Percentiles rank a stretch among this genome's conserved stretches.
phyloP scores from a whole-genome alignment of 2,329 filamentous ascomycete species.

The Escovopsis sp. region DNA sequence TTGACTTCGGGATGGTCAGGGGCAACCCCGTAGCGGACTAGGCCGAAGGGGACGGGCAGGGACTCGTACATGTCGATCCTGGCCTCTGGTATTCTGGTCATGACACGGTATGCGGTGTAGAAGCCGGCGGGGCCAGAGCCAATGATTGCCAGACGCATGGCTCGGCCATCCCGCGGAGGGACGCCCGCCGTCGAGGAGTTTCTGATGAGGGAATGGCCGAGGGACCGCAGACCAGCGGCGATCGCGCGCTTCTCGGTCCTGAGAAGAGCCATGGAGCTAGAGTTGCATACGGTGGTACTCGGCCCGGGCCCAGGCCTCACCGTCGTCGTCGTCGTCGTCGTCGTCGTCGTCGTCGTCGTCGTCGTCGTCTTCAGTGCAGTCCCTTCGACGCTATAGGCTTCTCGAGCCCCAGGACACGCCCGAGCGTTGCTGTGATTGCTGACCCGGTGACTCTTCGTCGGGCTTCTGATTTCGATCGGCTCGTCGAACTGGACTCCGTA shows the following conservation, averaged over 20 bases:
- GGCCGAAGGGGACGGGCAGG: slow-evolving; percentile 78
- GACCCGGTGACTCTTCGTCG: no score
- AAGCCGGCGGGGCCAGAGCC: slow-evolving; percentile 93
- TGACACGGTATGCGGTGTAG: slow-evolving; percentile 77
- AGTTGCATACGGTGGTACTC: background rate
- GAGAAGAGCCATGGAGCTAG: slow-evolving; percentile 1
- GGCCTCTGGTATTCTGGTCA: slow-evolving; percentile 57
- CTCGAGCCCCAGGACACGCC: no score
- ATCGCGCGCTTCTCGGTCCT: slow-evolving; percentile 1
- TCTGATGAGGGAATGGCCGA: background rate
- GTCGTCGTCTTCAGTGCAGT: no score
- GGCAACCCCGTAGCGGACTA: slow-evolving; percentile 91
- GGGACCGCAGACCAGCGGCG: background rate
- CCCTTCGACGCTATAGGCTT: no score
- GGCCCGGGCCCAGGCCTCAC: no score
- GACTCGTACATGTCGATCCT: slow-evolving; percentile 93
- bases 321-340: no score
- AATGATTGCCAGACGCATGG: slow-evolving; percentile 70
- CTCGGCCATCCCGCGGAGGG: slow-evolving; percentile 19
- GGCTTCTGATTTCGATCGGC: no score
- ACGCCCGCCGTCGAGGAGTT: background rate
- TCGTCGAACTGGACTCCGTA: no score
- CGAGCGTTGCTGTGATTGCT: no score
- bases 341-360: no score
- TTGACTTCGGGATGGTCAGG: slow-evolving; percentile 98